Conservation (phyloP, 2,329 filamentous ascomycete species). For the Parafenestella ontariensis region DNA sequence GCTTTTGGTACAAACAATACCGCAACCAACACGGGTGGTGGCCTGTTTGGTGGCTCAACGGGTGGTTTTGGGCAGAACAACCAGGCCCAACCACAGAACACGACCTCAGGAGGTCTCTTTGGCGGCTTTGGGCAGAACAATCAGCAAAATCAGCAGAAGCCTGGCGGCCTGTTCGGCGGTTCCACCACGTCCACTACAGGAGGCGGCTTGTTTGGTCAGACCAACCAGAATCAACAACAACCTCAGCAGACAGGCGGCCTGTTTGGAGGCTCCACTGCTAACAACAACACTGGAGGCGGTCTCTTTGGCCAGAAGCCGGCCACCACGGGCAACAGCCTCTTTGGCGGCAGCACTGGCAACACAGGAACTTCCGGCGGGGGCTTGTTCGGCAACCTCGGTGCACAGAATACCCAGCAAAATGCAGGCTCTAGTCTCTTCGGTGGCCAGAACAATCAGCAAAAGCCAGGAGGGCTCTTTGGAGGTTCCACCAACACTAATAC, state of each 20-base stretch:
- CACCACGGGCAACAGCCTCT: constrained; percentile 30
- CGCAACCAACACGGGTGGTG: constrained; percentile 37
- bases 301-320: constrained; percentile 51
- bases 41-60: constrained; percentile 35
- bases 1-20: constrained; percentile 36
- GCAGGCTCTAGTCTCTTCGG: constrained; percentile 48
- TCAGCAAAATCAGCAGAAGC: constrained; percentile 49
- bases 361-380: constrained; percentile 34
- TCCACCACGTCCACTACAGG: constrained; percentile 44
- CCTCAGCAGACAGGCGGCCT: constrained; percentile 44
- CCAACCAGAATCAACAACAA: constrained; percentile 27
- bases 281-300: constrained; percentile 42
- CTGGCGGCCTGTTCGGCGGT: constrained; percentile 45
- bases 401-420: constrained; percentile 41
- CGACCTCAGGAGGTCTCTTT: constrained; percentile 52
- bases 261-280: constrained; percentile 59
- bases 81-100: constrained; percentile 30
- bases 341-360: constrained; percentile 32
- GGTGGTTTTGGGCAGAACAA: constrained; percentile 44
- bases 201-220: constrained; percentile 60
- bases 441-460: constrained; percentile 50
- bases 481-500: constrained; percentile 47
- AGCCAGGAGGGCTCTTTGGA: constrained; percentile 53
- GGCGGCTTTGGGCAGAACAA: constrained; percentile 50
- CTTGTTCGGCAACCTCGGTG: constrained; percentile 44